phyloP scores from a whole-genome alignment of 2,329 filamentous ascomycete genomes.

The Alternaria metachromatica region DNA sequence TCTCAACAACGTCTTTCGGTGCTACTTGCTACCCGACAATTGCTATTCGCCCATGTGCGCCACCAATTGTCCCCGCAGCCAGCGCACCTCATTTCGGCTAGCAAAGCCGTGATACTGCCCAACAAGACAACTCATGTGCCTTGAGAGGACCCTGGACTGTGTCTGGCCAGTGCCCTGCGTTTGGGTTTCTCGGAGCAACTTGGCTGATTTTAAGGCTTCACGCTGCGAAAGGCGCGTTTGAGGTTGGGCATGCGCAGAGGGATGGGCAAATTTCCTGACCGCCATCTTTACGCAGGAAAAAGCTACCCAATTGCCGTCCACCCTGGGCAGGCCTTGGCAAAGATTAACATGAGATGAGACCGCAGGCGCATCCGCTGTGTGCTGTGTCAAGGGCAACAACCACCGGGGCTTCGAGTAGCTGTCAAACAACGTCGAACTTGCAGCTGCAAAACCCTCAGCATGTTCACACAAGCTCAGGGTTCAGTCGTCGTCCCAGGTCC shows the following conservation, averaged over 20 bases:
- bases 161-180: not conserved
- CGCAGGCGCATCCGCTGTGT: not conserved
- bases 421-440: not conserved
- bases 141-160: not conserved
- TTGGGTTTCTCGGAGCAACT: not conserved
- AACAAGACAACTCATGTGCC: not conserved
- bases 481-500: not conserved
- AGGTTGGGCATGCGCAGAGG: not conserved
- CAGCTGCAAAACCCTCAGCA: not conserved
- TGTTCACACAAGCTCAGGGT: not conserved
- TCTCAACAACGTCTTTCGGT: not conserved
- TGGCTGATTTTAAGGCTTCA: not conserved
- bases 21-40: not conserved
- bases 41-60: not conserved
- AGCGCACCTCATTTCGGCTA: slow-evolving; percentile 8
- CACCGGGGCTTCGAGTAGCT: not conserved
- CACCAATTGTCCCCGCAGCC: not conserved
- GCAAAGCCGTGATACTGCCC: not conserved
- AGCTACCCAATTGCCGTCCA: not conserved
- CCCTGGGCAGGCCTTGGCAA: not conserved
- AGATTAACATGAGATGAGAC: not conserved
- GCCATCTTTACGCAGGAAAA: not conserved
- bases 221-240: not conserved
- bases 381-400: not conserved
- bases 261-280: not conserved